A percentile compares a stretch with the other conserved stretches of the same genome.
Conservation (phyloP, 805 yeast genomes). For the Kodamaea neixiangensis region DNA sequence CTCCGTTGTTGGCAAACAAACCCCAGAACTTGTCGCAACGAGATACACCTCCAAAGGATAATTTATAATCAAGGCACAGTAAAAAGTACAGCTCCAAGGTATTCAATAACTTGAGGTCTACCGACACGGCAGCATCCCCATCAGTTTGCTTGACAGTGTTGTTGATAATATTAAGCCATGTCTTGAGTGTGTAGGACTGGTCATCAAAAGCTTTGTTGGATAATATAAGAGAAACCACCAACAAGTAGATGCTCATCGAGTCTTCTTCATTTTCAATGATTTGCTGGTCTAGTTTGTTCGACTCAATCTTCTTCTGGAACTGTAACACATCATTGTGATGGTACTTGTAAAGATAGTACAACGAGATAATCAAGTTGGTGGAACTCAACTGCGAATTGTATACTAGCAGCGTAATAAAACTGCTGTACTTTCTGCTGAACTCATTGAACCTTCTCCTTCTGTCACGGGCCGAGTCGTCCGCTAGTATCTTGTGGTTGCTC, state of each 20-base stretch:
- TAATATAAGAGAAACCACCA: constrained; percentile 28
- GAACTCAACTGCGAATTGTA: constrained; percentile 24
- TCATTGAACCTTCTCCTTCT: constrained; percentile 11
- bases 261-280: constrained; percentile 12
- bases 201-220: constrained; percentile 50
- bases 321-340: constrained; percentile 13
- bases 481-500: constrained; percentile 1
- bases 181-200: constrained; percentile 51
- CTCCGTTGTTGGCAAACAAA: constrained; percentile 11
- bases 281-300: background rate
- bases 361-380: constrained; percentile 25
- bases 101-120: constrained; percentile 28
- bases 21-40: constrained; percentile 27
- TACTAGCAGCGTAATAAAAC: constrained; percentile 18
- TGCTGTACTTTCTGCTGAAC: constrained; percentile 14
- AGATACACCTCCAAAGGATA: constrained; percentile 25
- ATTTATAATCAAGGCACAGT: constrained; percentile 25
- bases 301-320: background rate
- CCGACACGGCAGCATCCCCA: constrained; percentile 10
- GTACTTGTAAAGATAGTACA: constrained; percentile 27
- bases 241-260: constrained; percentile 22
- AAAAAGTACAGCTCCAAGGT: constrained; percentile 31
- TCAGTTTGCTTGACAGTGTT: constrained; percentile 11
- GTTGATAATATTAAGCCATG: constrained; percentile 38
- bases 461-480: background rate